Percentiles rank a stretch among this genome's conserved stretches.
Evolutionary conservation across 2,329 filamentous ascomycete genomes (phyloP).

Genomic region (Penicillium sclerotiorum): DNA sequence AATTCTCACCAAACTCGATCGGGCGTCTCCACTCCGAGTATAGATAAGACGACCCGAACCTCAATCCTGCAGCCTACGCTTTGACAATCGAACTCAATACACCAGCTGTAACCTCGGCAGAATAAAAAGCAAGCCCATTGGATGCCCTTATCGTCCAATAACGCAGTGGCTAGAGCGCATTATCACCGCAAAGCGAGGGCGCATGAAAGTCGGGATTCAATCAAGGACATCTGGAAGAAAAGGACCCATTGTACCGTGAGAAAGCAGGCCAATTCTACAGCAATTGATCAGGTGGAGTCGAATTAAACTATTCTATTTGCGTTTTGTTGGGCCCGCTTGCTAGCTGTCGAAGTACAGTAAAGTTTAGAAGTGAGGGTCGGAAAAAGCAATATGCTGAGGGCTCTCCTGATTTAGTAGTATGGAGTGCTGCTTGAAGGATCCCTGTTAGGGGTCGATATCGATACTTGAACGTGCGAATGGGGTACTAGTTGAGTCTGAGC

Average conservation of each 20-base stretch:
- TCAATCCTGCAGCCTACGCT: conserved; percentile 2
- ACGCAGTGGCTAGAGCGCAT: too few species aligned
- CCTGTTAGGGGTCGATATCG: too few species aligned
- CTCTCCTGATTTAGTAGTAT: not conserved
- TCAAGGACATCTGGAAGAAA: not conserved
- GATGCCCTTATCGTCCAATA: conserved; percentile 14
- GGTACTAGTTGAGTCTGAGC: too few species aligned
- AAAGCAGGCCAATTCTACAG: not conserved
- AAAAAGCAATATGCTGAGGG: conserved; percentile 8
- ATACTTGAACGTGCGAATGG: too few species aligned
- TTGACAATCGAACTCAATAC: not conserved
- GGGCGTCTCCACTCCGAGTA: too few species aligned
- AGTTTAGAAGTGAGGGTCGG: not conserved
- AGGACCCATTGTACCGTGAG: not conserved
- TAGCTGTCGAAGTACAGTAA: not conserved
- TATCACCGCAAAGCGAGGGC: too few species aligned
- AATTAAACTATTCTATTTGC: conserved; percentile 22
- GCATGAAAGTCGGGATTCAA: not conserved
- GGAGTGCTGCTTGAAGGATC: not conserved
- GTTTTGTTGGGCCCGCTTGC: conserved; percentile 15
- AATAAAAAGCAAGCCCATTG: not conserved
- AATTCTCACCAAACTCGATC: too few species aligned
- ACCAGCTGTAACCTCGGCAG: conserved; percentile 4
- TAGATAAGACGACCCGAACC: not conserved
- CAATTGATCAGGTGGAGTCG: conserved; percentile 7